These are phyloP conservation scores for Penicillium parvum DNA, from an alignment of 495 filamentous ascomycete species.

Conservation along the genomic window DNA sequence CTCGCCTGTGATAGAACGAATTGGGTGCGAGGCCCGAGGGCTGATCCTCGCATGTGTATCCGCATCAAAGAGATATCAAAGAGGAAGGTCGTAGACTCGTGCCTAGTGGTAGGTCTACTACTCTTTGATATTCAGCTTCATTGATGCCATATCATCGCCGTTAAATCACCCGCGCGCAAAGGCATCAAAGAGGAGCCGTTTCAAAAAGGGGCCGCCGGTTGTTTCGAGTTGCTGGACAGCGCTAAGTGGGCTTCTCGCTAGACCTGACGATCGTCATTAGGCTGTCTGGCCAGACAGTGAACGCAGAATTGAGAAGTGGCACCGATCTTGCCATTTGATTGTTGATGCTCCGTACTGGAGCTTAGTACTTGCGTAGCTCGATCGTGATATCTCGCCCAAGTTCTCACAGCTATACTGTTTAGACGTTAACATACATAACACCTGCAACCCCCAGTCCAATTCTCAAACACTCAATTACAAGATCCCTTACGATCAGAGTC, in stretches of 20 bases:
- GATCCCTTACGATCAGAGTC: neutral
- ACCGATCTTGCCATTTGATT: too few species aligned
- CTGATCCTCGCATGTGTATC: constrained; percentile 14
- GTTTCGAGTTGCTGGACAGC: constrained; percentile 18
- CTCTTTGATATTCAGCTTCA: neutral
- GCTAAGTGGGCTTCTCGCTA: constrained; percentile 17
- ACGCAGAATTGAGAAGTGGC: neutral
- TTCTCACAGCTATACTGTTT: too few species aligned
- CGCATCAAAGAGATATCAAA: neutral
- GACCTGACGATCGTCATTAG: constrained; percentile 20
- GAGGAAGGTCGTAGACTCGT: too few species aligned
- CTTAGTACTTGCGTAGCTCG: too few species aligned
- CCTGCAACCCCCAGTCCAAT: too few species aligned
- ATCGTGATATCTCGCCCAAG: too few species aligned
- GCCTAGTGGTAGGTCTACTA: too few species aligned
- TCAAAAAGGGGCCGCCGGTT: constrained; percentile 14
- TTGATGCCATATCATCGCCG: too few species aligned
- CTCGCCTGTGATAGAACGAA: constrained; percentile 18
- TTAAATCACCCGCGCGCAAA: too few species aligned
- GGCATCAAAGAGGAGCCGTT: constrained; percentile 1
- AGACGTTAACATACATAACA: too few species aligned
- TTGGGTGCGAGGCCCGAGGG: constrained; percentile 21
- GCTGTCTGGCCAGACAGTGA: neutral
- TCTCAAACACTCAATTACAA: too few species aligned
- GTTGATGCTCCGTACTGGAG: too few species aligned